Conservation (phyloP, 331 rosid species). For the Dryas integrifolia region DNA sequence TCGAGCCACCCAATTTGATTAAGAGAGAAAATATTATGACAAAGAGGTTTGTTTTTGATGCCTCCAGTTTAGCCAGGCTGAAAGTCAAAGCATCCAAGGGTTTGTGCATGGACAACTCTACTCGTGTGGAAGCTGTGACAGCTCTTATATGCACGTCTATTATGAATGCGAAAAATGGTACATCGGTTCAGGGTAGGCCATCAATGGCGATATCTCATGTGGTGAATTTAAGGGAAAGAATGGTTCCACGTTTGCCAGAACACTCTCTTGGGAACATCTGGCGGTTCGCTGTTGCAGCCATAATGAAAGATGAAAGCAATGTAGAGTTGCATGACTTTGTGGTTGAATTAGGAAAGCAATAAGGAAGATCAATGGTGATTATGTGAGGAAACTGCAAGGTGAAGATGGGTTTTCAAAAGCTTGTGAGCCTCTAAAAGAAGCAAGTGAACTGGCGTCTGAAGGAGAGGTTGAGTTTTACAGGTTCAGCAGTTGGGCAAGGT, state of each 20-base stretch:
- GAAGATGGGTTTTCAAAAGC: slow-evolving; percentile 6
- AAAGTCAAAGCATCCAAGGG: slow-evolving; percentile 12
- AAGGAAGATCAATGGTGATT: not conserved
- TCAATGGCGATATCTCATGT: slow-evolving; percentile 3
- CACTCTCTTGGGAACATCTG: slow-evolving; percentile 15
- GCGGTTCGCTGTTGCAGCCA: slow-evolving; percentile 11
- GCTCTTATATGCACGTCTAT: slow-evolving; percentile 17
- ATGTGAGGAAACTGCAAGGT: slow-evolving; percentile 8
- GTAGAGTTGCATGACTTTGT: slow-evolving; percentile 4
- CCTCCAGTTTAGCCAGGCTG: slow-evolving; percentile 13
- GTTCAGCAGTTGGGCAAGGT: slow-evolving; percentile 23
- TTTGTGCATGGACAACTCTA: not conserved
- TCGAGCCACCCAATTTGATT: not conserved
- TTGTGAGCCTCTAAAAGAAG: slow-evolving; percentile 1
- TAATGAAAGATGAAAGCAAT: not conserved
- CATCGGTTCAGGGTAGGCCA: not conserved
- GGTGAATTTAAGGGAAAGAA: slow-evolving; percentile 17
- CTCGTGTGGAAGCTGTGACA: slow-evolving; percentile 24
- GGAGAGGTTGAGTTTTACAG: slow-evolving; percentile 12
- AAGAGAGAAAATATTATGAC: slow-evolving; percentile 3
- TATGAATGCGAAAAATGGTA: not conserved
- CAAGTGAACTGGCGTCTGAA: not conserved
- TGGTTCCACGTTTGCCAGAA: slow-evolving; percentile 19
- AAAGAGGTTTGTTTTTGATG: slow-evolving; percentile 17
- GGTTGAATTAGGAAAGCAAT: not conserved